Percentiles rank a stretch among this genome's conserved stretches.
Evolutionary conservation across 495 filamentous ascomycete genomes (phyloP).

Genomic region (Penicillium tannophilum): DNA sequence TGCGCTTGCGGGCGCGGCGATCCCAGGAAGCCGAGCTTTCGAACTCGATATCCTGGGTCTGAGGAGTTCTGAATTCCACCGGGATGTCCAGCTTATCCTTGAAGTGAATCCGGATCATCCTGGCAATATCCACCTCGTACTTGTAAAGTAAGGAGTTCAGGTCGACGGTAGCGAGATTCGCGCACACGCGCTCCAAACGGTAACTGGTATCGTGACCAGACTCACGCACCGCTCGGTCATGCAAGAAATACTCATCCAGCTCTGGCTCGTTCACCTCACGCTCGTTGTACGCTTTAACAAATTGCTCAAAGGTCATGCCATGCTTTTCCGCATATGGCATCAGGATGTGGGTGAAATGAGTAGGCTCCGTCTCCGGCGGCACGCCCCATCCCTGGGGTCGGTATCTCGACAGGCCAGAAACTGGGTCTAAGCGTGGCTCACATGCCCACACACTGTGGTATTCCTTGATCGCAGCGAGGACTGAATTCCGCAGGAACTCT

Average conservation of each 20-base stretch:
- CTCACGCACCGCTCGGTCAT: slow-evolving; percentile 91
- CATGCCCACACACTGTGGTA: slow-evolving; percentile 91
- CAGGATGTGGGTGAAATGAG: slow-evolving; percentile 84
- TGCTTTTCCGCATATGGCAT: slow-evolving; percentile 86
- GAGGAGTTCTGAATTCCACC: slow-evolving; percentile 66
- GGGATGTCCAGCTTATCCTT: slow-evolving; percentile 77
- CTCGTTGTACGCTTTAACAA: slow-evolving; percentile 84
- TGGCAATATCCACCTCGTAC: slow-evolving; percentile 89
- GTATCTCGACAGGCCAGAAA: slow-evolving; percentile 86
- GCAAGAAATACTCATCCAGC: slow-evolving; percentile 91
- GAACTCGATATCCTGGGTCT: slow-evolving; percentile 58
- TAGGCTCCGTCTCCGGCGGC: slow-evolving; percentile 90
- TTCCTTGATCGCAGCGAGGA: slow-evolving; percentile 93
- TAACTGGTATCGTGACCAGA: slow-evolving; percentile 98
- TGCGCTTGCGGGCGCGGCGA: slow-evolving; percentile 76
- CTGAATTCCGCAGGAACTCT: slow-evolving; percentile 76
- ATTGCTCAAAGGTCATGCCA: slow-evolving; percentile 74
- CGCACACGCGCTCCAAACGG: slow-evolving; percentile 83
- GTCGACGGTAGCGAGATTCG: slow-evolving; percentile 89
- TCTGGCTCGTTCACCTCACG: slow-evolving; percentile 79
- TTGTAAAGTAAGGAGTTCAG: slow-evolving; percentile 93
- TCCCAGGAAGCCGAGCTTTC: slow-evolving; percentile 89
- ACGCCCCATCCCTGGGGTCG: slow-evolving; percentile 85
- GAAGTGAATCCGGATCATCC: slow-evolving; percentile 79
- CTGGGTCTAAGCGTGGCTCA: slow-evolving; percentile 74